Evolutionary conservation across 805 yeast genomes (phyloP).

Genomic region (Naumovozyma castellii): DNA sequence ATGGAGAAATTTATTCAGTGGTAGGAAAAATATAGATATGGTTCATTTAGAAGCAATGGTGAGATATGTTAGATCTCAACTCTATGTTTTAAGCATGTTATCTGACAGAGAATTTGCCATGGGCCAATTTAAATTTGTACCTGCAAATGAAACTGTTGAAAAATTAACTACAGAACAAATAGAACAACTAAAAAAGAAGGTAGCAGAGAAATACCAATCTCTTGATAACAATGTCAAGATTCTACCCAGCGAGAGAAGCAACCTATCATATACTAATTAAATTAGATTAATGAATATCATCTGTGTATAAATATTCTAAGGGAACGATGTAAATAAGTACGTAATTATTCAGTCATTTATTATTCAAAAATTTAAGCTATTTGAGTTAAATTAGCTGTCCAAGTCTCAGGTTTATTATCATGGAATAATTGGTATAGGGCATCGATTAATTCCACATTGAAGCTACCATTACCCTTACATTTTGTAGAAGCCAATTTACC

Average conservation of each 20-base stretch:
- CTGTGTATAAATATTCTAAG: not conserved
- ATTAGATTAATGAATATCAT: not conserved
- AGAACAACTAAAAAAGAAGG: slow-evolving; percentile 40
- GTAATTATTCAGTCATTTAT: no score
- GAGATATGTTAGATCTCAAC: slow-evolving; percentile 82
- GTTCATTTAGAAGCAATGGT: slow-evolving; percentile 79
- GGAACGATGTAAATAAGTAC: not conserved
- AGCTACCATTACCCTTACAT: slow-evolving; percentile 31
- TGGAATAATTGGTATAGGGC: slow-evolving; percentile 20
- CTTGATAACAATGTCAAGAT: slow-evolving; percentile 34
- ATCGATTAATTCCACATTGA: slow-evolving; percentile 25
- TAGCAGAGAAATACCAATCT: slow-evolving; percentile 44
- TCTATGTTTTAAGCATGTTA: slow-evolving; percentile 77
- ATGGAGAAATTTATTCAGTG: slow-evolving; percentile 89
- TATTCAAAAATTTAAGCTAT: not conserved
- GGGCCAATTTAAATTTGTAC: slow-evolving; percentile 77
- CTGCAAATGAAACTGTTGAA: slow-evolving; percentile 70
- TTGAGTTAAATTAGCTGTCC: slow-evolving; percentile 14
- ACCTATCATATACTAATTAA: slow-evolving; percentile 40
- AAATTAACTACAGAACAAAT: slow-evolving; percentile 62
- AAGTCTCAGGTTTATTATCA: slow-evolving; percentile 17
- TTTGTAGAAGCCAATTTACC: slow-evolving; percentile 43
- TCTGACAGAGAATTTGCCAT: slow-evolving; percentile 89
- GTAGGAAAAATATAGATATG: slow-evolving; percentile 69
- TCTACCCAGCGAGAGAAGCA: slow-evolving; percentile 53